phyloP scores from a whole-genome alignment of 305 asterid species.

The Euphrasia arctica region DNA sequence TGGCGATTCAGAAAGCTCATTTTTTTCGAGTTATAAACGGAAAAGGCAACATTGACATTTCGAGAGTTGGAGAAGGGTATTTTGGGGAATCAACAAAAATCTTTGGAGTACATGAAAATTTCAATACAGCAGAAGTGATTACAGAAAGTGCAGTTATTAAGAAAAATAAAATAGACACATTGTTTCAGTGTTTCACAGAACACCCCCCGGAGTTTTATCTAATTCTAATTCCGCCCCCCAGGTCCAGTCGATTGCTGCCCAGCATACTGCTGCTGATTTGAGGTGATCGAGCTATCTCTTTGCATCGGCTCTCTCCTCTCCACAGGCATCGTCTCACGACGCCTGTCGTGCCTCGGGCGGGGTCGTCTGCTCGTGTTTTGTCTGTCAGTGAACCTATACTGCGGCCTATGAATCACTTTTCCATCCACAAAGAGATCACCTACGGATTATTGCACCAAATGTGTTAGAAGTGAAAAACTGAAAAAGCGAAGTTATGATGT shows the following conservation, averaged over 20 bases:
- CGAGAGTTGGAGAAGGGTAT: not conserved
- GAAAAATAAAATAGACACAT: no score
- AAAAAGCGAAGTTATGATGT: constrained; percentile 1
- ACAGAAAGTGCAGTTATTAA: not conserved
- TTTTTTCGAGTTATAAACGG: not conserved
- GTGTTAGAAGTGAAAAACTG: constrained; percentile 1
- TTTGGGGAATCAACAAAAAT: not conserved
- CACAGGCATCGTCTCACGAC: constrained; percentile 73
- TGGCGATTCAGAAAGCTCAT: constrained; percentile 5
- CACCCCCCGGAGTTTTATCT: constrained; percentile 26
- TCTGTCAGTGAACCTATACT: constrained; percentile 57
- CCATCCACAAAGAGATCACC: constrained; percentile 85
- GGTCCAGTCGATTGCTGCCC: constrained; percentile 22
- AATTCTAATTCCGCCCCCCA: constrained; percentile 29
- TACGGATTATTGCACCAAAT: constrained; percentile 27
- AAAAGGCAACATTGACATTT: not conserved
- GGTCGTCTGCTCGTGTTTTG: constrained; percentile 54
- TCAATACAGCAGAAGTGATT: no score
- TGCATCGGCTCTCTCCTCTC: constrained; percentile 45
- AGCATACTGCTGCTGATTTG: constrained; percentile 38
- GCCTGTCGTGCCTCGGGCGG: constrained; percentile 78
- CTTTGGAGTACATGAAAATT: no score
- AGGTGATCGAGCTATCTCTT: constrained; percentile 23
- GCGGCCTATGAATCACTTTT: constrained; percentile 82
- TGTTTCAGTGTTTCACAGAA: constrained; percentile 23